Percentiles rank a stretch among this genome's conserved stretches.
These are phyloP conservation scores for Croton laevigatus DNA, from an alignment of 441 rosid genomes.

Conservation along the genomic window DNA sequence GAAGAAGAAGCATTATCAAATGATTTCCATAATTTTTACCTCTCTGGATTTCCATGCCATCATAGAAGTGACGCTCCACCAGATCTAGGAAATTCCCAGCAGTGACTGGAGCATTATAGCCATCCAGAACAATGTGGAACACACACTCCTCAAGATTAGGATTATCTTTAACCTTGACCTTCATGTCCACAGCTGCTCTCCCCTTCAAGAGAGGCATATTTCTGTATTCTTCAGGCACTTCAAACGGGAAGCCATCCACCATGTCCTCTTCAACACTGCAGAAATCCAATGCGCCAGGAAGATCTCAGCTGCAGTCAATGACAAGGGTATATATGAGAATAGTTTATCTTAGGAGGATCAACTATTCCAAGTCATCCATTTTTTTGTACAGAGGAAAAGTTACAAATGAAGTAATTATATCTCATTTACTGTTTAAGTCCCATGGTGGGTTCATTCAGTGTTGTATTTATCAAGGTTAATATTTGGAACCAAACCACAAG, in stretches of 20 bases:
- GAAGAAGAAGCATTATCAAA: background rate
- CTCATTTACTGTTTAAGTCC: background rate
- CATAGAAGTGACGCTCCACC: slow-evolving; percentile 90
- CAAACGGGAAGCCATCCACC: slow-evolving; percentile 91
- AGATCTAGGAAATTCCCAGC: slow-evolving; percentile 93
- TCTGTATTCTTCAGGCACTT: slow-evolving; percentile 82
- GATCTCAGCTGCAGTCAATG: slow-evolving; percentile 99
- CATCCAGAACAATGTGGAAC: slow-evolving; percentile 89
- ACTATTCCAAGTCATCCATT: slow-evolving; percentile 34
- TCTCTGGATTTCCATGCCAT: slow-evolving; percentile 99
- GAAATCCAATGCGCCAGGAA: slow-evolving; percentile 99
- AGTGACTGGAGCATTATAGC: slow-evolving; percentile 94
- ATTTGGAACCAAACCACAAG: slow-evolving; percentile 4
- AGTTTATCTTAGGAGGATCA: slow-evolving; percentile 40
- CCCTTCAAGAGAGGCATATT: slow-evolving; percentile 95
- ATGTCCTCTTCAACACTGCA: slow-evolving; percentile 99
- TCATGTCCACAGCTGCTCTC: slow-evolving; percentile 96
- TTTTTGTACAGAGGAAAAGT: slow-evolving; percentile 21
- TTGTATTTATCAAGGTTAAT: background rate
- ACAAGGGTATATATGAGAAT: slow-evolving; percentile 78
- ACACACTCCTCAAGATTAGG: slow-evolving; percentile 82
- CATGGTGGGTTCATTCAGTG: background rate
- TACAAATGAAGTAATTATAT: slow-evolving; percentile 7
- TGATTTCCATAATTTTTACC: slow-evolving; percentile 37
- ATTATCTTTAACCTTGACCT: slow-evolving; percentile 96